Evolutionary conservation across 108 stramenopile genomes (phyloP).

Genomic region (Mayamaea pseudoterrestris): DNA sequence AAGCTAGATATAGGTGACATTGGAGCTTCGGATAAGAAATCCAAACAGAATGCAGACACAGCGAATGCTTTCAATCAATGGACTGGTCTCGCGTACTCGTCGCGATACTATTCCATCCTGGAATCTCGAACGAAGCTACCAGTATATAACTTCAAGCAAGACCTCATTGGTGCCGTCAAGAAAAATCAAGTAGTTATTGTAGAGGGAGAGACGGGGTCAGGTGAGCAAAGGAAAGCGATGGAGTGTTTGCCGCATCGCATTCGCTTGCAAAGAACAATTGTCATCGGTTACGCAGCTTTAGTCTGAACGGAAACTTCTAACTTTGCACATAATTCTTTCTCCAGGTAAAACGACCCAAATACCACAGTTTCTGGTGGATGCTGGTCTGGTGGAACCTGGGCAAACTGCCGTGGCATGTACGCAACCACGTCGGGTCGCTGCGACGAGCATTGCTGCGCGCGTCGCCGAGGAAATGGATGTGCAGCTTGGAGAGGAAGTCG

Average conservation of each 20-base stretch:
- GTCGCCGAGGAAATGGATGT: constrained; percentile 99
- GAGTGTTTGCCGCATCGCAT: too few relatives aligned
- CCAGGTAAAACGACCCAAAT: constrained; percentile 87
- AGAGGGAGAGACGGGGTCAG: constrained; percentile 96
- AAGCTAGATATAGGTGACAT: constrained; percentile 11
- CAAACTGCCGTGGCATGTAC: constrained; percentile 87
- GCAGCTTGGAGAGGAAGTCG: constrained; percentile 86
- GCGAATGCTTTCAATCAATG: constrained; percentile 66
- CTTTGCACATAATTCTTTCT: background rate
- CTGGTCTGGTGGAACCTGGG: constrained; percentile 68
- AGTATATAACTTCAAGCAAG: constrained; percentile 91
- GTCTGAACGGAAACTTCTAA: too few relatives aligned
- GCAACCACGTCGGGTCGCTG: constrained; percentile 97
- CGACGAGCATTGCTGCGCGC: constrained; percentile 96
- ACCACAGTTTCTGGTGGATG: constrained; percentile 92
- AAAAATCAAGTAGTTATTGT: constrained; percentile 91
- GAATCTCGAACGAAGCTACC: constrained; percentile 84
- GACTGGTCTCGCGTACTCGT: constrained; percentile 65
- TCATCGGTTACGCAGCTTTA: too few relatives aligned
- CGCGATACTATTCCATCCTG: constrained; percentile 24
- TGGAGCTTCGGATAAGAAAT: constrained; percentile 5
- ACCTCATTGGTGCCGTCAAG: constrained; percentile 70
- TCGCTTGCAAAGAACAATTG: too few relatives aligned
- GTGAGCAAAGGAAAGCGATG: too few relatives aligned
- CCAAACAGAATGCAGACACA: background rate